These are phyloP conservation scores for Mycena polygramma DNA, from an alignment of 768 basidiomycete genomes.

Conservation along the genomic window DNA sequence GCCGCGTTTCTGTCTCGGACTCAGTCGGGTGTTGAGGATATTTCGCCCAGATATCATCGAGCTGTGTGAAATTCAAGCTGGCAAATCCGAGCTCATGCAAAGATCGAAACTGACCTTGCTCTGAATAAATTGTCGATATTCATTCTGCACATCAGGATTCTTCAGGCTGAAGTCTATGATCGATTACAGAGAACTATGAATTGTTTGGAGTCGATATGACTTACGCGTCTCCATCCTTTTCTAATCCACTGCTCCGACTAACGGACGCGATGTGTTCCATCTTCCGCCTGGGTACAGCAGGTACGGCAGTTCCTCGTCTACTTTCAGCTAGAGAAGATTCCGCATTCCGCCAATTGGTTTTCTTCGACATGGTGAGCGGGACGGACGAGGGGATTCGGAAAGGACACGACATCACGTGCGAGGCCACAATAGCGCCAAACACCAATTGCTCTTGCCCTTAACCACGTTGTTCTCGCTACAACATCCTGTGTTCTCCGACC, in stretches of 20 bases:
- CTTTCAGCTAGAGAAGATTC: neutral
- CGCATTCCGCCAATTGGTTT: constrained; percentile 12
- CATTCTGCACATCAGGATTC: constrained; percentile 68
- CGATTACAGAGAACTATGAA: constrained; percentile 42
- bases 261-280: constrained; percentile 81
- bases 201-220: constrained; percentile 40
- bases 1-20: constrained; percentile 49
- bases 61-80: constrained; percentile 50
- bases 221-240: constrained; percentile 82
- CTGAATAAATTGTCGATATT: constrained; percentile 75
- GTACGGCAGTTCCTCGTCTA: neutral
- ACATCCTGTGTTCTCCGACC: neutral
- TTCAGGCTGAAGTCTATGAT: constrained; percentile 67
- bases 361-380: constrained; percentile 14
- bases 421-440: neutral
- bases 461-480: neutral
- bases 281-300: constrained; percentile 43
- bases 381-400: neutral
- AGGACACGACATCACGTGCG: neutral
- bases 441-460: neutral
- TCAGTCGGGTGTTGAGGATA: constrained; percentile 49
- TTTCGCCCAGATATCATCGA: constrained; percentile 61
- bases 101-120: constrained; percentile 64
- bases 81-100: neutral
- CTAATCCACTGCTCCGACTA: constrained; percentile 82